A percentile compares a stretch with the other conserved stretches of the same genome.
Evolutionary conservation across 73 alveolate genomes (phyloP).

Genomic region (Paramecium sexaurelia): DNA sequence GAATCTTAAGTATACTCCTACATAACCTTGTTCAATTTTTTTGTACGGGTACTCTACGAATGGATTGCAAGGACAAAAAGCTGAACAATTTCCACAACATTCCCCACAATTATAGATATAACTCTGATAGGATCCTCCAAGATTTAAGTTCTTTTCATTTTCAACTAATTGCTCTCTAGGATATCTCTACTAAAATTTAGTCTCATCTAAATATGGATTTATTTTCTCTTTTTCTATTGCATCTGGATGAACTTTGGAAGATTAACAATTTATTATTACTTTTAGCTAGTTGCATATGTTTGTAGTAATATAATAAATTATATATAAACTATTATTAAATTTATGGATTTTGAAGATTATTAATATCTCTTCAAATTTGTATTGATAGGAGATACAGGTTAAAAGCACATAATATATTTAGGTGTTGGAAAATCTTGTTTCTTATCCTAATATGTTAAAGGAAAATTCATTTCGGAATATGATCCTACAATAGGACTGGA

Average conservation of each 20-base stretch:
- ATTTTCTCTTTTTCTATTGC: not conserved
- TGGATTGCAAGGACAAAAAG: not conserved
- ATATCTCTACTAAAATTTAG: not conserved
- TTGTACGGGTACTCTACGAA: slow-evolving; percentile 23
- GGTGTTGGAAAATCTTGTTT: slow-evolving; percentile 76
- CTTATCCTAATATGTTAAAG: slow-evolving; percentile 62
- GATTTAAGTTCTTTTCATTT: not conserved
- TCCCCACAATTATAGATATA: not conserved
- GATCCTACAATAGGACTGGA: slow-evolving; percentile 73
- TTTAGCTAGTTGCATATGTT: not conserved
- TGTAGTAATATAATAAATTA: not conserved
- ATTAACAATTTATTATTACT: not conserved
- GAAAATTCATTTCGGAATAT: slow-evolving; percentile 10
- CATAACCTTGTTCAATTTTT: not conserved
- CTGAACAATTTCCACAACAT: slow-evolving; percentile 3
- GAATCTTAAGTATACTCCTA: slow-evolving; percentile 20
- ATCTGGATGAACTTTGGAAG: slow-evolving; percentile 17
- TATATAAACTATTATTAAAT: not conserved
- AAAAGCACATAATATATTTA: not conserved
- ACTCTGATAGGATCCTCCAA: not conserved
- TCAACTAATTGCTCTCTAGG: not conserved
- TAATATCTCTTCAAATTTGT: slow-evolving; percentile 69
- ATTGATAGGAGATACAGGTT: slow-evolving; percentile 75
- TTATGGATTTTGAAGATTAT: slow-evolving; percentile 31
- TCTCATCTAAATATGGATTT: not conserved